phyloP scores from a whole-genome alignment of 805 yeast species.

The Wickerhamiella sorbophila region DNA sequence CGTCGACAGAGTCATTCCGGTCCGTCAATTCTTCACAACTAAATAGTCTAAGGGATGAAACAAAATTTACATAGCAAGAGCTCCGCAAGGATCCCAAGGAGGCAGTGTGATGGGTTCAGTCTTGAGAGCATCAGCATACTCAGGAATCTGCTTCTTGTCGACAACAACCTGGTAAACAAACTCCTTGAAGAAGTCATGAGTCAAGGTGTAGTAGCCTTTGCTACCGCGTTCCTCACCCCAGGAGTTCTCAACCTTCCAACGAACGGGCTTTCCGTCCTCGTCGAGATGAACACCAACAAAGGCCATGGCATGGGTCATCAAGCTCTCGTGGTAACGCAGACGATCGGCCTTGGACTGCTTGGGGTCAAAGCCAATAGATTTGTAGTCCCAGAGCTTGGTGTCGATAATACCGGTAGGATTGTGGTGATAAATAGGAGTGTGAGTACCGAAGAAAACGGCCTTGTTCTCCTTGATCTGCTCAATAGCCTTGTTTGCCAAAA shows the following conservation, averaged over 20 bases:
- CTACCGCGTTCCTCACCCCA: conserved; percentile 60
- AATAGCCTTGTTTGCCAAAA: conserved; percentile 46
- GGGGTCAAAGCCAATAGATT: conserved; percentile 33
- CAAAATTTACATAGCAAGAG: conserved; percentile 33
- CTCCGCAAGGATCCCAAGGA: conserved; percentile 73
- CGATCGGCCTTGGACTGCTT: conserved; percentile 51
- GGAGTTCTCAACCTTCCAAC: conserved; percentile 65
- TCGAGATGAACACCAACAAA: conserved; percentile 71
- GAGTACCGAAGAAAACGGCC: conserved; percentile 80
- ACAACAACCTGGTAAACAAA: conserved; percentile 62
- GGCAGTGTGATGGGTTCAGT: conserved; percentile 45
- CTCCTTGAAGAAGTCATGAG: conserved; percentile 60
- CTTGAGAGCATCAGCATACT: conserved; percentile 29
- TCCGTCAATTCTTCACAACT: neutral
- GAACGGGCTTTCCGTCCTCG: conserved; percentile 40
- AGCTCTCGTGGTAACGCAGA: conserved; percentile 51
- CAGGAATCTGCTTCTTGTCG: conserved; percentile 36
- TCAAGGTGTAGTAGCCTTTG: conserved; percentile 57
- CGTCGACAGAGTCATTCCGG: neutral
- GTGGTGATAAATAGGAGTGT: conserved; percentile 68
- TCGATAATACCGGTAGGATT: conserved; percentile 58
- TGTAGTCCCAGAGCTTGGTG: conserved; percentile 50
- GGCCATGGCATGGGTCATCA: conserved; percentile 86
- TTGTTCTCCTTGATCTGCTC: conserved; percentile 56
- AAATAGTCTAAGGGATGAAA: neutral